Percentiles rank a stretch among this genome's conserved stretches.
Evolutionary conservation across 1,284 basidiomycete genomes (phyloP).

Genomic region (Fistulinella cinereoalba): DNA sequence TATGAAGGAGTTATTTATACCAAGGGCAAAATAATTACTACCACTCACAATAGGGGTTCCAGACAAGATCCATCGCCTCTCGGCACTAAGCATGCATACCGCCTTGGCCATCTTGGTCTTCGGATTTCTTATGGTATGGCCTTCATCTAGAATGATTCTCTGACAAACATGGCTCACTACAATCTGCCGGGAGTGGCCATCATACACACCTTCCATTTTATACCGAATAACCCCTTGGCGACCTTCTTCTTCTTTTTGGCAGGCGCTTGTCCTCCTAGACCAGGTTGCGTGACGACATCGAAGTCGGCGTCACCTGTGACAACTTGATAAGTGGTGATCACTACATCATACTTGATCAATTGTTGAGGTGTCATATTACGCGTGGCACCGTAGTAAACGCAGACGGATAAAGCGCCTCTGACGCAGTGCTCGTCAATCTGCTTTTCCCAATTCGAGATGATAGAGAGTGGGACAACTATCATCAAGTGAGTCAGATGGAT

Average conservation of each 20-base stretch:
- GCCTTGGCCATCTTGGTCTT: constrained; percentile 81
- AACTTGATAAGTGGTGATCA: constrained; percentile 86
- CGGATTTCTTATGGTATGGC: constrained; percentile 81
- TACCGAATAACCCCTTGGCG: constrained; percentile 56
- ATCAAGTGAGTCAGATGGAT: constrained; percentile 4
- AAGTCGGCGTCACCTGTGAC: constrained; percentile 31
- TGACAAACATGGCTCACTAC: constrained; percentile 23
- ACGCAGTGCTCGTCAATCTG: constrained; percentile 80
- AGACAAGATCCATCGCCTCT: constrained; percentile 78
- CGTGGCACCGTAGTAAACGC: constrained; percentile 72
- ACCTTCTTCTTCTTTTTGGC: constrained; percentile 57
- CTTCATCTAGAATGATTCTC: constrained; percentile 86
- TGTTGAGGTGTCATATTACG: constrained; percentile 59
- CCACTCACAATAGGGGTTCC: constrained; percentile 81
- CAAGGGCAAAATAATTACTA: neutral
- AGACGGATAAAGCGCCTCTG: constrained; percentile 51
- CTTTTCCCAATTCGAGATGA: constrained; percentile 89
- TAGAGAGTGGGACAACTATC: constrained; percentile 80
- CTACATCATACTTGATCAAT: constrained; percentile 69
- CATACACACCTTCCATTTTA: constrained; percentile 72
- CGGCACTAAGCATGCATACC: constrained; percentile 62
- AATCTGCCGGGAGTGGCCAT: neutral
- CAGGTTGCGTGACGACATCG: constrained; percentile 4
- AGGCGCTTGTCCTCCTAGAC: constrained; percentile 18
- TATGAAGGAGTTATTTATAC: constrained; percentile 28